Evolutionary conservation across 192 early-diverging fungal genomes (phyloP).

Genomic region (Chytriomyces hyalinus): DNA sequence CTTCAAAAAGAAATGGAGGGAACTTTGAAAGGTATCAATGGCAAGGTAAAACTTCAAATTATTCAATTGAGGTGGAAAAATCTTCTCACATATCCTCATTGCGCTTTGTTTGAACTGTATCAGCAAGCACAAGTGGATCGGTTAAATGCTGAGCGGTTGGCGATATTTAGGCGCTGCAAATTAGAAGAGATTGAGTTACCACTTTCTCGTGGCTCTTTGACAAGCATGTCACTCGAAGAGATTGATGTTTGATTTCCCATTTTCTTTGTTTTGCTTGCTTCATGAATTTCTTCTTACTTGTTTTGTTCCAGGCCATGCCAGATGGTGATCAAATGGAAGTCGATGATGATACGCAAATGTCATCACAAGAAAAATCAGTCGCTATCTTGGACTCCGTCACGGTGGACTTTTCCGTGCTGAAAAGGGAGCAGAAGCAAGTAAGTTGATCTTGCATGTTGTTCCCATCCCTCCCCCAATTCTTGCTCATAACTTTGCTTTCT

Average conservation of each 20-base stretch:
- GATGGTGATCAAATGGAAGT: constrained; percentile 25
- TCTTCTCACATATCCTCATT: constrained; percentile 4
- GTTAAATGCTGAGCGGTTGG: constrained; percentile 71
- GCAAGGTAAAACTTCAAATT: constrained; percentile 31
- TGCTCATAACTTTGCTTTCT: too few relatives aligned
- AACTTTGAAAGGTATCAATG: constrained; percentile 60
- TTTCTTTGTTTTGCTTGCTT: constrained; percentile 19
- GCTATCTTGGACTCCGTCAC: constrained; percentile 50
- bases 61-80: neutral
- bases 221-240: constrained; percentile 76
- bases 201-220: constrained; percentile 73
- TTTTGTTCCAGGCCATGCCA: constrained; percentile 5
- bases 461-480: too few relatives aligned
- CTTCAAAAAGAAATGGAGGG: constrained; percentile 74
- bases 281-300: neutral
- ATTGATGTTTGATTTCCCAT: constrained; percentile 43
- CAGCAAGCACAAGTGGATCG: constrained; percentile 81
- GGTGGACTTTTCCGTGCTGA: constrained; percentile 66
- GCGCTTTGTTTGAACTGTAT: constrained; percentile 26
- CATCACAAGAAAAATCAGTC: constrained; percentile 30
- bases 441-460: constrained; percentile 1
- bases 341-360: neutral
- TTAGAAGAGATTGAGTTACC: constrained; percentile 93
- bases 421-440: constrained; percentile 55
- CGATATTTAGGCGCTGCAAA: constrained; percentile 87